phyloP scores from a whole-genome alignment of 139 green algal genomes.

The Closterium sp. region DNA sequence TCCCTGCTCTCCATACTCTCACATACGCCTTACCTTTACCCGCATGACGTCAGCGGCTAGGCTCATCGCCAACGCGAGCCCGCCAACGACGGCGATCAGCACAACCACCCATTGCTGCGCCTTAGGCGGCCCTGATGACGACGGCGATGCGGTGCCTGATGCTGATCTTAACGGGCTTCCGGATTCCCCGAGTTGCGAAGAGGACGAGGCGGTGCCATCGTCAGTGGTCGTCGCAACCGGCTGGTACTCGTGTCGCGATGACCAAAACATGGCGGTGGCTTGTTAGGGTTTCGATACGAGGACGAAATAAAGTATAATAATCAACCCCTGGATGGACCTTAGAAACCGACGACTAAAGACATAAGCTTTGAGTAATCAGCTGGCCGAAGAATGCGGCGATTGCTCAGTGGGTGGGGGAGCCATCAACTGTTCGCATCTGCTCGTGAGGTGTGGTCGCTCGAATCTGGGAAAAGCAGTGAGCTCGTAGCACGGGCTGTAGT shows the following conservation, averaged over 20 bases:
- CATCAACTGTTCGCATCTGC: not conserved
- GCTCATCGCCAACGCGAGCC: not conserved
- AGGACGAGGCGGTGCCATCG: not conserved
- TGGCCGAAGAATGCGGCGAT: not conserved
- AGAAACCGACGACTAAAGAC: not conserved
- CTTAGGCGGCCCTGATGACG: not conserved
- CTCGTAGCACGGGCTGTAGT: too few species aligned
- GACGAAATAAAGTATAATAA: too few species aligned
- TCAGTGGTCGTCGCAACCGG: not conserved
- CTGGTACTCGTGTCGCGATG: not conserved
- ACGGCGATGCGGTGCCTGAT: not conserved
- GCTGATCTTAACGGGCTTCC: not conserved
- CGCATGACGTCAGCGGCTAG: not conserved
- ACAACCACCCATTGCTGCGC: not conserved
- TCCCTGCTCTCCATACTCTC: too few species aligned
- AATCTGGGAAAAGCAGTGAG: too few species aligned
- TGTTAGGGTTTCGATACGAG: not conserved
- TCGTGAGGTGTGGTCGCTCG: too few species aligned
- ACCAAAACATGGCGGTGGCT: not conserved
- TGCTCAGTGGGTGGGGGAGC: not conserved
- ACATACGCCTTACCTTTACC: not conserved
- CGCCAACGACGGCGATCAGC: not conserved
- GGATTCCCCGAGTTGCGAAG: not conserved
- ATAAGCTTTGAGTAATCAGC: not conserved
- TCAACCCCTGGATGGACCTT: too few species aligned